Conservation (phyloP, 805 yeast species). For the Candida patagonica region DNA sequence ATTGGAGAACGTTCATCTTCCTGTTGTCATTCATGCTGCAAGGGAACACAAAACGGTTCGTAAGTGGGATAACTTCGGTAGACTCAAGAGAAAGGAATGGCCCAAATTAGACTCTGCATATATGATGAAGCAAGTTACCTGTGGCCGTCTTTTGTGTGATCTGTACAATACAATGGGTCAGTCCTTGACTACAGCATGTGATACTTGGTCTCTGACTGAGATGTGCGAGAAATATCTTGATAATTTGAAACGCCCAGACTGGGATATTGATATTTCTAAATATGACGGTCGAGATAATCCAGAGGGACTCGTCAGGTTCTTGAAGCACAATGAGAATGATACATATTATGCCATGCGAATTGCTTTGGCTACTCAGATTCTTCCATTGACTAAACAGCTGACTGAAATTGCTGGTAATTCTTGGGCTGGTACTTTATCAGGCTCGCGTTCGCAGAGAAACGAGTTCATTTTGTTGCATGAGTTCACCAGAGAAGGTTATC, state of each 20-base stretch:
- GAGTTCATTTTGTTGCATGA: slow-evolving; percentile 90
- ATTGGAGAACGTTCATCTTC: slow-evolving; percentile 68
- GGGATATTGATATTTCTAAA: slow-evolving; percentile 59
- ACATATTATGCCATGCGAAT: slow-evolving; percentile 67
- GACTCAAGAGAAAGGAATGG: slow-evolving; percentile 62
- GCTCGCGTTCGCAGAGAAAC: slow-evolving; percentile 93
- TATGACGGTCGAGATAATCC: slow-evolving; percentile 47
- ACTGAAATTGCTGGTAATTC: slow-evolving; percentile 95
- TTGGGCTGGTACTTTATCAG: slow-evolving; percentile 90
- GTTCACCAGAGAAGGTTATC: slow-evolving; percentile 65
- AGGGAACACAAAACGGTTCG: slow-evolving; percentile 53
- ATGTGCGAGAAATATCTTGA: slow-evolving; percentile 74
- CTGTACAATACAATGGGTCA: slow-evolving; percentile 92
- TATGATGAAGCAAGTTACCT: slow-evolving; percentile 44
- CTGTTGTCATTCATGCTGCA: slow-evolving; percentile 74
- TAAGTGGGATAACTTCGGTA: slow-evolving; percentile 47
- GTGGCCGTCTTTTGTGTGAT: slow-evolving; percentile 87
- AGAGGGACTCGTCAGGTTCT: slow-evolving; percentile 53
- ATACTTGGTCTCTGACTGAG: slow-evolving; percentile 87
- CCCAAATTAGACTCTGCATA: slow-evolving; percentile 42
- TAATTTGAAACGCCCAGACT: slow-evolving; percentile 56
- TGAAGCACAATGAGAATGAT: slow-evolving; percentile 57
- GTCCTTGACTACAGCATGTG: slow-evolving; percentile 83
- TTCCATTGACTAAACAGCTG: slow-evolving; percentile 82
- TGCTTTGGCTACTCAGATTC: slow-evolving; percentile 73